These are phyloP conservation scores for Kockiozyma suomiensis DNA, from an alignment of 805 yeast genomes.

Conservation along the genomic window DNA sequence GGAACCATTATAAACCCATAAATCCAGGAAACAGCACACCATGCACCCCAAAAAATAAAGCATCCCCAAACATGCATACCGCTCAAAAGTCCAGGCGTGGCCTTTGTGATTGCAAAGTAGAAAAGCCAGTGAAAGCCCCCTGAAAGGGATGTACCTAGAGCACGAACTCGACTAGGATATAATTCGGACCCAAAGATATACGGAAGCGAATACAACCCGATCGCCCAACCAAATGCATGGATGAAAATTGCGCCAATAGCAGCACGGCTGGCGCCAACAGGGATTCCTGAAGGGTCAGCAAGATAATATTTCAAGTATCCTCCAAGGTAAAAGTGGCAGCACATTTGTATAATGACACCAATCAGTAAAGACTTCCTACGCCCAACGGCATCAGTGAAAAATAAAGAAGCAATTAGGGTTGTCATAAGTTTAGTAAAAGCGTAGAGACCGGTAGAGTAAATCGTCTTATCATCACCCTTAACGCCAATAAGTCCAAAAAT, in stretches of 20 bases:
- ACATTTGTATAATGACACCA: slow-evolving; percentile 12
- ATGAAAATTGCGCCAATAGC: slow-evolving; percentile 21
- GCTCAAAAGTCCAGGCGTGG: slow-evolving; percentile 15
- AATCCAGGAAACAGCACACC: slow-evolving; percentile 22
- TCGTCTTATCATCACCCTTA: neutral
- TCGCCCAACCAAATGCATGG: slow-evolving; percentile 21
- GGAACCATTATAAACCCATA: slow-evolving; percentile 21
- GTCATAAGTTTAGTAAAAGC: slow-evolving; percentile 14
- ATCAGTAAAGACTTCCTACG: slow-evolving; percentile 9
- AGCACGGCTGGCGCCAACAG: slow-evolving; percentile 17
- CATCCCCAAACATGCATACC: slow-evolving; percentile 20
- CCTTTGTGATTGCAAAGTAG: slow-evolving; percentile 23
- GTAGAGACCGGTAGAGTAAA: slow-evolving; percentile 19
- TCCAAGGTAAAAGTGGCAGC: slow-evolving; percentile 18
- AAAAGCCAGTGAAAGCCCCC: slow-evolving; percentile 23
- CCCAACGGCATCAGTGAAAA: slow-evolving; percentile 17
- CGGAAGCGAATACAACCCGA: slow-evolving; percentile 18
- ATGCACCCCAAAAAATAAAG: slow-evolving; percentile 16
- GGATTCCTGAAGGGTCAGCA: neutral
- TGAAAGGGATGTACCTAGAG: slow-evolving; percentile 11
- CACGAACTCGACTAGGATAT: slow-evolving; percentile 19
- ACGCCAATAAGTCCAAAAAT: slow-evolving; percentile 20
- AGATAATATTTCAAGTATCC: slow-evolving; percentile 10
- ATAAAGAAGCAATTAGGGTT: slow-evolving; percentile 16
- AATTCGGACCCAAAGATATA: slow-evolving; percentile 21